Evolutionary conservation across 2,329 filamentous ascomycete genomes (phyloP).

Genomic region (Pestalotiopsis sp.): DNA sequence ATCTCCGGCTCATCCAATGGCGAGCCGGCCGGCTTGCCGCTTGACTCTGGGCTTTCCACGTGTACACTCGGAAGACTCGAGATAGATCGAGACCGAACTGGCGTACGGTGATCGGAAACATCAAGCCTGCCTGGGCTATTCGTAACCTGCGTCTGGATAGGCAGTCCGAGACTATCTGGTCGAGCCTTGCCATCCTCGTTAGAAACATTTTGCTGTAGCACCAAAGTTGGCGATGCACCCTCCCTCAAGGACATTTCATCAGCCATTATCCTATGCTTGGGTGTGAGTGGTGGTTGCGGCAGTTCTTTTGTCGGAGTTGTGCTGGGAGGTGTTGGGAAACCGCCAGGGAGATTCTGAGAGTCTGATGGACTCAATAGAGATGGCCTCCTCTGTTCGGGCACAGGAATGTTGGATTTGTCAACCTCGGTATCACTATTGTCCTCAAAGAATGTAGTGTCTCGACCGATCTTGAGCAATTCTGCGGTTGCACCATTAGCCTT

Average conservation of each 20-base stretch:
- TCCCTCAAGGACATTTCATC: not conserved
- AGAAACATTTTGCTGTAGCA: slow-evolving; percentile 20
- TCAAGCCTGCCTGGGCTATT: slow-evolving; percentile 35
- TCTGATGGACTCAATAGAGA: slow-evolving; percentile 1
- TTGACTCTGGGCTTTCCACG: slow-evolving; percentile 44
- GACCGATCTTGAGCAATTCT: slow-evolving; percentile 22
- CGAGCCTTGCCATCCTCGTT: slow-evolving; percentile 18
- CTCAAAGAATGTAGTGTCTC: slow-evolving; percentile 49
- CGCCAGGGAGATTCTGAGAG: not conserved
- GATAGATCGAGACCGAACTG: slow-evolving; percentile 35
- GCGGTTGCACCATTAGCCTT: slow-evolving; percentile 24
- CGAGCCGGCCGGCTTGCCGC: slow-evolving; percentile 37
- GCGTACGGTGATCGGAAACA: slow-evolving; percentile 38
- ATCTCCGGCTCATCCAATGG: slow-evolving; percentile 60
- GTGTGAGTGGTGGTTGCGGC: not conserved
- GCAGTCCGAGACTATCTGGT: slow-evolving; percentile 29
- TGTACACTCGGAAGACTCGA: slow-evolving; percentile 49
- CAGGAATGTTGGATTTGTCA: slow-evolving; percentile 9
- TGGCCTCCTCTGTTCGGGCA: not conserved
- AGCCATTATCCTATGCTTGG: not conserved
- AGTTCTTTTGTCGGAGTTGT: slow-evolving; percentile 1
- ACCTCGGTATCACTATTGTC: slow-evolving; percentile 51
- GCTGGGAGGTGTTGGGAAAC: slow-evolving; percentile 8
- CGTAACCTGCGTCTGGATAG: slow-evolving; percentile 35
- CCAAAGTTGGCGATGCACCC: slow-evolving; percentile 18